Evolutionary conservation across 805 yeast genomes (phyloP).

Genomic region (Monosporozyma siamensis): DNA sequence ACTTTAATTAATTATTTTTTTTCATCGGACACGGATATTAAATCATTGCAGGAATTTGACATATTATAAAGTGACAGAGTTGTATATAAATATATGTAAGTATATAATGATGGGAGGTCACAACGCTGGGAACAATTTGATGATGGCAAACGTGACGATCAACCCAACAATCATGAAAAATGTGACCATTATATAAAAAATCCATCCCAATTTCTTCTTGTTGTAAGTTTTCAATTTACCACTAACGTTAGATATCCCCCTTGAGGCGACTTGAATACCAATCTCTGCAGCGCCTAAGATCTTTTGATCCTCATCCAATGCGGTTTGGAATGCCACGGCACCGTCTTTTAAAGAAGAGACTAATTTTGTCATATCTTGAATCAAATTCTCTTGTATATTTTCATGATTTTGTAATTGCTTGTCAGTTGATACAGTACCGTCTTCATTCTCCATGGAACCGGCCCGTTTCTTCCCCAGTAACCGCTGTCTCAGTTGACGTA

Average conservation of each 20-base stretch:
- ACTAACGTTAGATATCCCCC: conserved; percentile 27
- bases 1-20: no score
- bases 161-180: conserved; percentile 26
- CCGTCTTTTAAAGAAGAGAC: conserved; percentile 32
- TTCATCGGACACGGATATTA: no score
- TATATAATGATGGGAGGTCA: no score
- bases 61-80: no score
- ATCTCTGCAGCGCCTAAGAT: conserved; percentile 35
- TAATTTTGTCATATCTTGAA: conserved; percentile 33
- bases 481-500: conserved; percentile 28
- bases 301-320: conserved; percentile 32
- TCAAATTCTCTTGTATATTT: conserved; percentile 30
- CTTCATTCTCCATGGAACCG: conserved; percentile 1
- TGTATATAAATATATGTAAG: no score
- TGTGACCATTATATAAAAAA: conserved; percentile 22
- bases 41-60: no score
- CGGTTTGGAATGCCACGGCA: conserved; percentile 34
- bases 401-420: conserved; percentile 32
- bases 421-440: conserved; percentile 19
- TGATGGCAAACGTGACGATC: conserved; percentile 29
- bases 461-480: conserved; percentile 18
- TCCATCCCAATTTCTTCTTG: conserved; percentile 24
- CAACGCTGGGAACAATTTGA: conserved; percentile 34
- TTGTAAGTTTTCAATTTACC: conserved; percentile 27
- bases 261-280: conserved; percentile 33